Evolutionary conservation across 129 eudicot species (phyloP), one percentile per base, ranked within the genome.

Genomic region (Tagetes patula): DNA sequence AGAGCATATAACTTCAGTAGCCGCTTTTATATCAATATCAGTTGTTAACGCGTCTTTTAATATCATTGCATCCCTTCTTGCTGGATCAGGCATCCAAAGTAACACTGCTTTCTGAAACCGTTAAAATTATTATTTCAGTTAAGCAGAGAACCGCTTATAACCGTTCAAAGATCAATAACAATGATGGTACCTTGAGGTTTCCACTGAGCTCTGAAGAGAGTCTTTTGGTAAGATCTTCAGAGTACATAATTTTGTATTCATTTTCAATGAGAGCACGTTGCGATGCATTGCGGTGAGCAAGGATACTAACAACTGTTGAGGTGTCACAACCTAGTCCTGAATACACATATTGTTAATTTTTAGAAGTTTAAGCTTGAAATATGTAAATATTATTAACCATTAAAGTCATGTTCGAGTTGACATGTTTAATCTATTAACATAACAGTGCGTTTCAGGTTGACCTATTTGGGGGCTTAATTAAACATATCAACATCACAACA

Each of bases 301-400:
- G 96, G 50, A 94, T 84, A 46, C 80, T 77, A 64, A 94, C 49
- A 33, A 94, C 96, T 27, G 84, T 79, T 46, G 89, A 38, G 41
- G 89, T 84, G 77, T 94, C 98, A 70, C 98, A 94, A 45, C 96
- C 98, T 77, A 94, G 86, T 62, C 96, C 98, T 93, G 76, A 40
- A 62, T 3, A 73, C 59, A 27, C 60, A 64, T 56, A 70, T 48
- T 48, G 31, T 74, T 32, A 63, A 46, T 11, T 50, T 65, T 14
- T 20, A 20, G 27, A 0, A 20, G 27, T 20, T 20, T 20, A 20
- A 20, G 27, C 27, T 20, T 20, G 0, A 20, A 20, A 20, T 20
- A 20, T 20, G 27, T 20, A 20, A 0, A 20, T 20, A 20, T 20
- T 20, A 20, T 20, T 20, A 20, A 20, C 27, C 0, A 20, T 20